Evolutionary conservation across 1,139 yeast species (phyloP).

Genomic region (Sugiyamaella pinicola): DNA sequence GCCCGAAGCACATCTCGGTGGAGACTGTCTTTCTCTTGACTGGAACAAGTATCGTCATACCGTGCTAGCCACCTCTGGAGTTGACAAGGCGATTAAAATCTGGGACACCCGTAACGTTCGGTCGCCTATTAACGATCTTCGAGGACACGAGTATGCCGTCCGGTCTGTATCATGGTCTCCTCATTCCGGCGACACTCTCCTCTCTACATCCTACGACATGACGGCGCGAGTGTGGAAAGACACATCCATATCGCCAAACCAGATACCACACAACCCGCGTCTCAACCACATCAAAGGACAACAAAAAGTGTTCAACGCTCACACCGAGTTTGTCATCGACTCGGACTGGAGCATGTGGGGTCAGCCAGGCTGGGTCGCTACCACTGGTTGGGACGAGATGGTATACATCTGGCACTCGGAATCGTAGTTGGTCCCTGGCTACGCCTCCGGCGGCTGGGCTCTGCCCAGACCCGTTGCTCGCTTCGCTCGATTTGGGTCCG

Average conservation of each 20-base stretch:
- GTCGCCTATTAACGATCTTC: slow-evolving; percentile 72
- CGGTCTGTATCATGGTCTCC: slow-evolving; percentile 87
- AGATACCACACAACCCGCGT: slow-evolving; percentile 46
- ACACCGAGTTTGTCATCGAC: slow-evolving; percentile 90
- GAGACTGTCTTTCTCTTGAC: slow-evolving; percentile 79
- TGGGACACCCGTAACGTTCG: slow-evolving; percentile 89
- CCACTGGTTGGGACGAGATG: slow-evolving; percentile 97
- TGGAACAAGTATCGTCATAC: slow-evolving; percentile 87
- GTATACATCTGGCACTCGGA: slow-evolving; percentile 68
- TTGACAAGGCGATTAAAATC: slow-evolving; percentile 76
- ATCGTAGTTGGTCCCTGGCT: background rate
- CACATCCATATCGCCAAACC: slow-evolving; percentile 54
- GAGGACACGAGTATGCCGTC: slow-evolving; percentile 90
- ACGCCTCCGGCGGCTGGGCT: no score
- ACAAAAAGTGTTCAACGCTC: slow-evolving; percentile 63
- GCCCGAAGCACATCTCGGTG: slow-evolving; percentile 67
- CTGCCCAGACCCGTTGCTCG: no score
- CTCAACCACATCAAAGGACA: slow-evolving; percentile 51
- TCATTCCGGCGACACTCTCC: slow-evolving; percentile 67
- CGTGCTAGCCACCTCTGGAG: slow-evolving; percentile 84
- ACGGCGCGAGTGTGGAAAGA: slow-evolving; percentile 86
- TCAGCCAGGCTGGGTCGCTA: slow-evolving; percentile 91
- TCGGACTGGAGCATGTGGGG: slow-evolving; percentile 98
- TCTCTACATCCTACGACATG: slow-evolving; percentile 90
- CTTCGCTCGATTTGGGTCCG: no score